Base-by-base conservation (phyloP, 768 basidiomycete genomes). In the Hysterangium stoloniferum region DNA sequence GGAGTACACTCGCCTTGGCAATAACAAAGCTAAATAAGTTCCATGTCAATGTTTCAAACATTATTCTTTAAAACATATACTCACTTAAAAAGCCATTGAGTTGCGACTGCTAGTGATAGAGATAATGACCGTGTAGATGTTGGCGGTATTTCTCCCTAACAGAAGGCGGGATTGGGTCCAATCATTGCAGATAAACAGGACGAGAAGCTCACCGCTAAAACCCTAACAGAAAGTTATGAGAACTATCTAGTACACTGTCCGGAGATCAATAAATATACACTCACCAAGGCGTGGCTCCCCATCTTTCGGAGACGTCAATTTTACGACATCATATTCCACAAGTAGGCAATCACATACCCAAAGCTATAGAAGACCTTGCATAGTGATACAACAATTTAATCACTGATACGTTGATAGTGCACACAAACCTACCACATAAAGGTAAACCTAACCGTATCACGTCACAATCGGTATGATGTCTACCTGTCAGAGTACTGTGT, bases 41-140 rank as follows among this genome's bases (percentile, higher is more conserved):
- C 20, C 35, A n/a, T n/a, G n/a, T n/a, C n/a, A n/a, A n/a, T n/a
- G n/a, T n/a, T n/a, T n/a, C n/a, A n/a, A n/a, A n/a, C n/a, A n/a
- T n/a, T n/a, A n/a, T n/a, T n/a, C n/a, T n/a, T n/a, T 11, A 28
- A 28, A 24, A 12, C 1, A 27, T 11, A 6, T 11, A 37, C 34
- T 35, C 8, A 48, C 47, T 48, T 48, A 36, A 48, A 48, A 8
- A 48, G 22, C 47, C 47, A 48, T 22, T 48, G 47, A 11, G 47
- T 48, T n/a, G 47, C 47, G 37, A 37, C 34, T 36, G 47, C 32
- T 32, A 48, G 32, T 19, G 47, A n/a, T 6, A 48, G 47, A 19
- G 47, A 48, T 31, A 48, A 37, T 3, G 47, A 24, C 17, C 47
- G 47, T 20, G 47, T 48, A 19, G 47, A 48, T 12, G 35, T 48